A percentile compares a stretch with the other conserved stretches of the same genome.
phyloP scores from a whole-genome alignment of 176 grass and related monocot genomes.

The Bolboschoenus planiculmis region DNA sequence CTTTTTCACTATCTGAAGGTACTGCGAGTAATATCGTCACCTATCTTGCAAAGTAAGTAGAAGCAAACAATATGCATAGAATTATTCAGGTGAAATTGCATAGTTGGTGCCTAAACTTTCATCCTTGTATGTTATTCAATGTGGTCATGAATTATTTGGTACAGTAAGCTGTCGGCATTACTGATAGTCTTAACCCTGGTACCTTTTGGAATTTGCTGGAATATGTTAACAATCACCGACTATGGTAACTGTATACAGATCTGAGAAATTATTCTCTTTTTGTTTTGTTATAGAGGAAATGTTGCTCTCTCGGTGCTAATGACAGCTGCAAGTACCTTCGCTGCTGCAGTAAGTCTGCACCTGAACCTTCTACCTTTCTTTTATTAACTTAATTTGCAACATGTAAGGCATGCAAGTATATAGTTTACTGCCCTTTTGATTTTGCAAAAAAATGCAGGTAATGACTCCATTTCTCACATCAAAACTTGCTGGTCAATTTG shows the following conservation, averaged over 20 bases:
- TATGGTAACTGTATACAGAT: not conserved
- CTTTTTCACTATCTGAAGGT: slow-evolving; percentile 41
- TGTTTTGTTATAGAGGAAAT: slow-evolving; percentile 61
- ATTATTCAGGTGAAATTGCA: not conserved
- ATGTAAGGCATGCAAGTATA: not conserved
- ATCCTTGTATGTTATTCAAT: not conserved
- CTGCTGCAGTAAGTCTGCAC: slow-evolving; percentile 52
- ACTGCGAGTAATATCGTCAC: slow-evolving; percentile 94
- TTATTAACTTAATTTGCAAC: not conserved
- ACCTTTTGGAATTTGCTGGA: not conserved
- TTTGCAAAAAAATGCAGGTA: slow-evolving; percentile 49
- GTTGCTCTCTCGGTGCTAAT: slow-evolving; percentile 90
- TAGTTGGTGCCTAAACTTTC: not conserved
- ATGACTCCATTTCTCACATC: slow-evolving; percentile 87
- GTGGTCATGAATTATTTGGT: too few relatives aligned
- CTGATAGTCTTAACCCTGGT: not conserved
- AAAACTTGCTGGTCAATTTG: slow-evolving; percentile 84
- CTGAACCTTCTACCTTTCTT: not conserved
- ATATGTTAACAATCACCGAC: not conserved
- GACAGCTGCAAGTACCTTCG: slow-evolving; percentile 83
- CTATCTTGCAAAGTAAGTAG: slow-evolving; percentile 72
- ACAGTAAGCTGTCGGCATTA: not conserved
- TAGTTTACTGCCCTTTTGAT: not conserved
- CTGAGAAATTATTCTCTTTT: not conserved
- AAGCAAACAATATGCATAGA: not conserved